phyloP scores from a whole-genome alignment of 495 filamentous ascomycete genomes.

The Mycothermus thermophilus region DNA sequence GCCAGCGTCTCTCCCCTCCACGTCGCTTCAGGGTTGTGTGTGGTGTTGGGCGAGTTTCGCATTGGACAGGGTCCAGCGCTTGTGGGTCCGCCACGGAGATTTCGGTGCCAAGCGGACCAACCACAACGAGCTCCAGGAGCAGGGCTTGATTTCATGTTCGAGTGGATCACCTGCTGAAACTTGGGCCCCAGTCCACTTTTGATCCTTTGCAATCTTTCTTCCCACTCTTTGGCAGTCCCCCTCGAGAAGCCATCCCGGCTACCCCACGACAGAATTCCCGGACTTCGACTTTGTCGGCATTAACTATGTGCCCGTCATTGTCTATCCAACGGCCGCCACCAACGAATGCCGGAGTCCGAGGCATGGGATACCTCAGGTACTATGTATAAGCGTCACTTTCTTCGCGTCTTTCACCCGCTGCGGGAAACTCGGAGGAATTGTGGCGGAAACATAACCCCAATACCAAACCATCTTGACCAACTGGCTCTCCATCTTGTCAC shows the following conservation, averaged over 20 bases:
- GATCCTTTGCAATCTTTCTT: neutral
- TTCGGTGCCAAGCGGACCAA: constrained; percentile 1
- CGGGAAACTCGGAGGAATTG: neutral
- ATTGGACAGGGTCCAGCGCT: neutral
- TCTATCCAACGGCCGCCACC: no score
- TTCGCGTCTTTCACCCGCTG: neutral
- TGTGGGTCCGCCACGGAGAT: neutral
- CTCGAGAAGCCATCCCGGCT: no score
- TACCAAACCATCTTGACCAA: neutral
- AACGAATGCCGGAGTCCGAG: no score
- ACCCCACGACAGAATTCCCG: no score
- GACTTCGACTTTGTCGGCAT: no score
- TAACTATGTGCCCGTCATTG: no score
- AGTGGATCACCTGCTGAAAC: constrained; percentile 11
- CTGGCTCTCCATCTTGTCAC: no score
- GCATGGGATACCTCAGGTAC: no score
- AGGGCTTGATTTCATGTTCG: constrained; percentile 4
- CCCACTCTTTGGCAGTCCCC: neutral
- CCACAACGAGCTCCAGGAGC: constrained; percentile 3
- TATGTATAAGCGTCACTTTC: no score
- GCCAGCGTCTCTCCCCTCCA: neutral
- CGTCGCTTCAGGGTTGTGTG: neutral
- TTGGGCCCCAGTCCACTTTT: constrained; percentile 4
- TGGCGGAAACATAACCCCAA: neutral
- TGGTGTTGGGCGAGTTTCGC: constrained; percentile 1